Percentiles rank a stretch among this genome's conserved stretches.
Conservation (phyloP, 1,284 basidiomycete genomes). For the Microbotryum silenes-acaulis region DNA sequence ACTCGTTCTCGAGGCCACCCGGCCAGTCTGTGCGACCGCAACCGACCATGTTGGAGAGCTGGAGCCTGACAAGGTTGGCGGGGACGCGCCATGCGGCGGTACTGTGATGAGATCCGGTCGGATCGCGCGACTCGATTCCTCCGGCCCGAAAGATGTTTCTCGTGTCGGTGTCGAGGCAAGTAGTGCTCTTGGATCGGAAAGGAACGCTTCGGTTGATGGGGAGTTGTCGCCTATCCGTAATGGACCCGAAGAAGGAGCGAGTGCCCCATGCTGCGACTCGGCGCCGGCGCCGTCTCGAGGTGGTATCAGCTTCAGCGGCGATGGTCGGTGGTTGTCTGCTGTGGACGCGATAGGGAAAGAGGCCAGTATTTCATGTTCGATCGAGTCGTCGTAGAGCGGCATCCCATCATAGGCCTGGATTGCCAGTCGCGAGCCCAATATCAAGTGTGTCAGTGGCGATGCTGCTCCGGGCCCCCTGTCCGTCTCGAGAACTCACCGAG, state of each 20-base stretch:
- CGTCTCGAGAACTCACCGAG: slow-evolving; percentile 6
- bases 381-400: background rate
- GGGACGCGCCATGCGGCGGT: background rate
- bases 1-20: slow-evolving; percentile 3
- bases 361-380: background rate
- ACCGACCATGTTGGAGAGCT: background rate
- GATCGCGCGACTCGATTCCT: too few relatives aligned
- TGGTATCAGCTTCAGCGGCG: background rate
- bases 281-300: background rate
- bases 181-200: slow-evolving; percentile 6
- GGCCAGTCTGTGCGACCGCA: background rate
- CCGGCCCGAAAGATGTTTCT: background rate
- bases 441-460: background rate
- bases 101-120: background rate
- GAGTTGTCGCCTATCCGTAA: slow-evolving; percentile 21
- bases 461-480: too few relatives aligned
- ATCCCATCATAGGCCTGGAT: slow-evolving; percentile 13
- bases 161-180: background rate
- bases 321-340: too few relatives aligned
- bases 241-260: background rate
- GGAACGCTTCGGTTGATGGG: slow-evolving; percentile 4
- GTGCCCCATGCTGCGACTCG: background rate
- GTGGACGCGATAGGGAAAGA: background rate
- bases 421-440: too few relatives aligned
- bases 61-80: background rate